Evolutionary conservation across 2,329 filamentous ascomycete genomes (phyloP).

Genomic region (Aspergillus glaucus): DNA sequence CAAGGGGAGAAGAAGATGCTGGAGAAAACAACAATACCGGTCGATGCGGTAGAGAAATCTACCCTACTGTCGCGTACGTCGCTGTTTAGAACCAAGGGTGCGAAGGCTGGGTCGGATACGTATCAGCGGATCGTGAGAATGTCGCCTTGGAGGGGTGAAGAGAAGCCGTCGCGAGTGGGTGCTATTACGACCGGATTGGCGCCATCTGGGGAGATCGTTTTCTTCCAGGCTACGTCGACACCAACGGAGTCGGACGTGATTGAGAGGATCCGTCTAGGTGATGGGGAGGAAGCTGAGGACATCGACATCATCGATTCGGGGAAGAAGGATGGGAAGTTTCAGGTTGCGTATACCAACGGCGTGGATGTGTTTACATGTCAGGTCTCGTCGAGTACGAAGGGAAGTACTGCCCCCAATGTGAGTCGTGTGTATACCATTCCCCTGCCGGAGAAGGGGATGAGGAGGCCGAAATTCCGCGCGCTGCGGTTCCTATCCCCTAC

Average conservation of each 20-base stretch:
- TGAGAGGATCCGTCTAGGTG: slow-evolving; percentile 46
- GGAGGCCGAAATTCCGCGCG: slow-evolving; percentile 49
- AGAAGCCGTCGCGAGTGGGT: slow-evolving; percentile 59
- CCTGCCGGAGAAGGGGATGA: slow-evolving; percentile 27
- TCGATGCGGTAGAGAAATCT: slow-evolving; percentile 30
- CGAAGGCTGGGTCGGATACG: slow-evolving; percentile 40
- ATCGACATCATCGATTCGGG: slow-evolving; percentile 33
- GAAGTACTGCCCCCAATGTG: slow-evolving; percentile 32
- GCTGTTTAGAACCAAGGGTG: slow-evolving; percentile 41
- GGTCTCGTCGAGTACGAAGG: slow-evolving; percentile 47
- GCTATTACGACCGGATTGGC: slow-evolving; percentile 74
- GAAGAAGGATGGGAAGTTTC: slow-evolving; percentile 45
- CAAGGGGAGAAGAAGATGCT: slow-evolving; percentile 8
- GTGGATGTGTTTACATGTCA: slow-evolving; percentile 65
- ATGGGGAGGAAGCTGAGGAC: slow-evolving; percentile 47
- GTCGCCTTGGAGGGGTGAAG: slow-evolving; percentile 46
- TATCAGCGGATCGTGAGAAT: slow-evolving; percentile 56
- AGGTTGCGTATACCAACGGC: slow-evolving; percentile 72
- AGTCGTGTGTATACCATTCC: slow-evolving; percentile 37
- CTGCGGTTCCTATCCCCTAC: slow-evolving; percentile 51
- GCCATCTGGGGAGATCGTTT: slow-evolving; percentile 67
- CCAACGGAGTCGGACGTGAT: slow-evolving; percentile 49
- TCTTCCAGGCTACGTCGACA: slow-evolving; percentile 63
- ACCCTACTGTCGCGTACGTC: slow-evolving; percentile 45
- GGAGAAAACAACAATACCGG: slow-evolving; percentile 15